phyloP scores from a whole-genome alignment of 371 early-diverging fungal genomes.

The Coemansia sp. region DNA sequence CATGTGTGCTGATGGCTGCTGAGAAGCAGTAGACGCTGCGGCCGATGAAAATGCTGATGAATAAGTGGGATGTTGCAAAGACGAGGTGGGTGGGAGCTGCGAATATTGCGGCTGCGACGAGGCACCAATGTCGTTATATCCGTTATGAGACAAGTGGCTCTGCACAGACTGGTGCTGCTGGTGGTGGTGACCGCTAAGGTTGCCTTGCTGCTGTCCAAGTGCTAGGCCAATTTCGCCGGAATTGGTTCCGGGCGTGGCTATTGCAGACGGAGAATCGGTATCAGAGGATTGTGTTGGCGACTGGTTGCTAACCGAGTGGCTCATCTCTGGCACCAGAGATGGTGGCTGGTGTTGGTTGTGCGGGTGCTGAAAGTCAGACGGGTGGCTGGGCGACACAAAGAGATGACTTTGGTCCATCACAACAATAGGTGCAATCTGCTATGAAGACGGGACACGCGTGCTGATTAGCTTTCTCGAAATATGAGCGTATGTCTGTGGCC shows the following conservation, averaged over 20 bases:
- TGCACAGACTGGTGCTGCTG: slow-evolving; percentile 22
- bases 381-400: slow-evolving; percentile 30
- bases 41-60: slow-evolving; percentile 32
- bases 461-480: neutral
- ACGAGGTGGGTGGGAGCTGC: slow-evolving; percentile 30
- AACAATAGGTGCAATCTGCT: slow-evolving; percentile 1
- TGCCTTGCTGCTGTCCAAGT: slow-evolving; percentile 19
- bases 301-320: slow-evolving; percentile 30
- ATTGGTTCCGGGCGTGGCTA: slow-evolving; percentile 24
- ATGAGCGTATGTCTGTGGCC: neutral
- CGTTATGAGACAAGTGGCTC: slow-evolving; percentile 8
- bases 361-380: slow-evolving; percentile 24
- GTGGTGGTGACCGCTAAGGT: slow-evolving; percentile 3
- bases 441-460: neutral
- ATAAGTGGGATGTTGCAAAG: slow-evolving; percentile 24
- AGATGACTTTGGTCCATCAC: slow-evolving; percentile 43
- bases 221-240: slow-evolving; percentile 11
- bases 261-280: slow-evolving; percentile 26
- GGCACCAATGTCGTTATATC: slow-evolving; percentile 19
- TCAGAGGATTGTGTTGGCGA: slow-evolving; percentile 39
- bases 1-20: slow-evolving; percentile 17
- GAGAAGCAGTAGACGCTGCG: slow-evolving; percentile 8
- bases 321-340: slow-evolving; percentile 32
- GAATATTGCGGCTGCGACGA: slow-evolving; percentile 21
- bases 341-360: slow-evolving; percentile 12